These are phyloP conservation scores for Cyclotella atomus DNA, from an alignment of 108 stramenopile species.

Conservation along the genomic window DNA sequence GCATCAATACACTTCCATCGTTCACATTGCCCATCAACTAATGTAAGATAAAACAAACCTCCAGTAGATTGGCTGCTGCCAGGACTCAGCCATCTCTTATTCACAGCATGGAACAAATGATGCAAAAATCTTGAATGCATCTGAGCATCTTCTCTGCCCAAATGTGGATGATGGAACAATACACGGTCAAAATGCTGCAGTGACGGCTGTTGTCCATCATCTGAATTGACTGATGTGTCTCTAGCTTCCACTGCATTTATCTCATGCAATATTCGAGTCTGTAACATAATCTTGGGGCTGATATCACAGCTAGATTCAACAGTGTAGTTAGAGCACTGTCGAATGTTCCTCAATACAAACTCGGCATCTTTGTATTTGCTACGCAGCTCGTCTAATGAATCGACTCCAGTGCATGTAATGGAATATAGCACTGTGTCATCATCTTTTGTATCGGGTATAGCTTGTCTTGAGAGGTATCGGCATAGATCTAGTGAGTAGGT, in stretches of 20 bases:
- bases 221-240: background rate
- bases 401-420: constrained; percentile 72
- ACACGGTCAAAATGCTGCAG: constrained; percentile 54
- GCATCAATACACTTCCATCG: constrained; percentile 72
- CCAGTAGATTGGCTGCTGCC: constrained; percentile 1
- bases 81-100: constrained; percentile 55
- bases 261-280: constrained; percentile 47
- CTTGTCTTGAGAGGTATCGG: constrained; percentile 40
- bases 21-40: constrained; percentile 73
- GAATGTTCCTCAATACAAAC: constrained; percentile 58
- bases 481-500: constrained; percentile 81
- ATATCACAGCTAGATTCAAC: background rate
- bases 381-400: constrained; percentile 48
- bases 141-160: constrained; percentile 80
- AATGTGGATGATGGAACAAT: constrained; percentile 89
- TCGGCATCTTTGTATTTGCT: constrained; percentile 52
- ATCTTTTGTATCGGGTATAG: background rate
- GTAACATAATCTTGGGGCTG: background rate
- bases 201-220: background rate
- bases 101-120: constrained; percentile 77
- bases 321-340: constrained; percentile 2
- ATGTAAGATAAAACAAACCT: constrained; percentile 67
- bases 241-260: constrained; percentile 65
- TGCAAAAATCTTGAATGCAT: constrained; percentile 74
- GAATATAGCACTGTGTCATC: constrained; percentile 11